Evolutionary conservation across 2,329 filamentous ascomycete genomes (phyloP), one percentile per base, ranked within the genome.

Genomic region (Macrophomina tecta): DNA sequence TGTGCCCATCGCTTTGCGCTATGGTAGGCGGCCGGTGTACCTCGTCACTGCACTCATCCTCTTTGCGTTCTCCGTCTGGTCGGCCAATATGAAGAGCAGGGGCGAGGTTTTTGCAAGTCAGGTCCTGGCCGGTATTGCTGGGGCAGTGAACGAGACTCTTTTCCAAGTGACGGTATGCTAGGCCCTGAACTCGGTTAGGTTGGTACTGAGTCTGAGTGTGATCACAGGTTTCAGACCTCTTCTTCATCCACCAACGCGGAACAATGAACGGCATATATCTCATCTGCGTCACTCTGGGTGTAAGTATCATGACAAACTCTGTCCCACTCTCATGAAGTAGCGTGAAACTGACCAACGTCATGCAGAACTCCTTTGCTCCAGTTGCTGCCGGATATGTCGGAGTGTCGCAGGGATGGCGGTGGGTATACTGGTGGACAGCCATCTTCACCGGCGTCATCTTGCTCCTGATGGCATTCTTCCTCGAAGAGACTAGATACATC

Each of bases 401-500:
- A 2, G 76, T 77, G 49, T 69, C 71, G 1, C 72, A 75, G 61
- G 76, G 76, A 3, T 79, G 75, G 76, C 69, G 73, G 45, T 77
- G 76, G 76, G 74, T 76, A 3, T 73, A 72, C 75, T 82, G 83
- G 70, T 87, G 84, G 78, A 82, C 82, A 40, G 83, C 86, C 3
- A 87, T 89, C 34, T 81, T 88, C 69, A 73, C 77, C 2, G 84
- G 75, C 0, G 73, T 82, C 1, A 79, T 76, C 9, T 82, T 84
- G 36, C 70, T 88, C 18, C 80, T 86, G 68, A 75, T 85, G 2
- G 87, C 86, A 76, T 84, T 89, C 70, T 83, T 84, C 73, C 82
- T 87, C 78, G 87, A 89, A 73, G 86, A 89, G 73, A 87, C 86
- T 4, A 87, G 85, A 71, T 87, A 82, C 68, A 12, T 77, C 76